phyloP scores from a whole-genome alignment of 2,329 filamentous ascomycete species.

The Hypoxylon sp. region DNA sequence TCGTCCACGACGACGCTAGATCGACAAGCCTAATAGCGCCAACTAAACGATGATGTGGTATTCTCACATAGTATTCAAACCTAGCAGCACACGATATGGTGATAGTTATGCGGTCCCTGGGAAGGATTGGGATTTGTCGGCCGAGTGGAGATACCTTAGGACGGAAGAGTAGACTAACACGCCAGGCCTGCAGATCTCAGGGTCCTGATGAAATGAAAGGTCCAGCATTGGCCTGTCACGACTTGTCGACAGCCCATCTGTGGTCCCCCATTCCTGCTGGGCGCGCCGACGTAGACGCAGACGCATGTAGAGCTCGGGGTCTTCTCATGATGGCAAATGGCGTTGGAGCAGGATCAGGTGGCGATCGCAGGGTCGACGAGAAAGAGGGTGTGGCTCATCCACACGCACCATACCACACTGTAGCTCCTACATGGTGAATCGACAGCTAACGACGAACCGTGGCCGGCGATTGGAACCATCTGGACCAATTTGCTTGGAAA shows the following conservation, averaged over 20 bases:
- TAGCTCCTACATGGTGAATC: slow-evolving; percentile 25
- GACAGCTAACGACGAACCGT: slow-evolving; percentile 37
- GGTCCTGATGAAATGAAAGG: slow-evolving; percentile 29
- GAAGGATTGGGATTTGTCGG: slow-evolving; percentile 34
- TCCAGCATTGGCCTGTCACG: slow-evolving; percentile 18
- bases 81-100: slow-evolving; percentile 24
- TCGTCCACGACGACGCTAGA: slow-evolving; percentile 24
- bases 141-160: slow-evolving; percentile 34
- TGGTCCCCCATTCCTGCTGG: slow-evolving; percentile 28
- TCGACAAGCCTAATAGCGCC: slow-evolving; percentile 29
- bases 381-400: slow-evolving; percentile 39
- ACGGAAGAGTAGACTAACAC: slow-evolving; percentile 28
- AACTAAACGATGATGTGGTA: slow-evolving; percentile 24
- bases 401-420: slow-evolving; percentile 31
- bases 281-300: slow-evolving; percentile 21
- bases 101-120: slow-evolving; percentile 28
- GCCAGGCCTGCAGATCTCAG: slow-evolving; percentile 35
- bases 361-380: slow-evolving; percentile 31
- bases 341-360: slow-evolving; percentile 39
- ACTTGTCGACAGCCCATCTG: slow-evolving; percentile 16
- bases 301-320: slow-evolving; percentile 23
- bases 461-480: slow-evolving; percentile 42
- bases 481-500: slow-evolving; percentile 39
- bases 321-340: slow-evolving; percentile 28
- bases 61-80: slow-evolving; percentile 26